Percentiles rank a stretch among this genome's conserved stretches.
Conservation (phyloP, 495 filamentous ascomycete species). For the Podospora fimiseda region DNA sequence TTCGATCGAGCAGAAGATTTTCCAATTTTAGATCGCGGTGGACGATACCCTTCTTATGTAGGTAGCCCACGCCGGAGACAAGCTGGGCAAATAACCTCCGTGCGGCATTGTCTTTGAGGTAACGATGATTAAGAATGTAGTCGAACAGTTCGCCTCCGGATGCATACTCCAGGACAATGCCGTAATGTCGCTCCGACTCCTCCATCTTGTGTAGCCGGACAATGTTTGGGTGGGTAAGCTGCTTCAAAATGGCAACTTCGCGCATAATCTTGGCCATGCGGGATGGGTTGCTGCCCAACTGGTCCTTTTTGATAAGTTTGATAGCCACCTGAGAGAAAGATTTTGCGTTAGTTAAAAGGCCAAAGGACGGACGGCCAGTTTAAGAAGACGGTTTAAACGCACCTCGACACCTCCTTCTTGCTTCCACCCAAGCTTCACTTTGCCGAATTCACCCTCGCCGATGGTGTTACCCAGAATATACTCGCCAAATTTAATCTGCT, state of each 20-base stretch:
- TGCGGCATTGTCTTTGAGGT: conserved; percentile 87
- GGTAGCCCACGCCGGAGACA: conserved; percentile 92
- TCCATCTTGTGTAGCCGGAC: conserved; percentile 98
- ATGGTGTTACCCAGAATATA: conserved; percentile 96
- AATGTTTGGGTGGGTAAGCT: conserved; percentile 88
- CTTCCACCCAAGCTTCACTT: conserved; percentile 99
- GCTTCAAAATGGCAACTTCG: conserved; percentile 85
- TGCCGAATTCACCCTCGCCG: conserved; percentile 96
- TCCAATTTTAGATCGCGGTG: conserved; percentile 97
- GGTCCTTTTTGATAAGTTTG: conserved; percentile 92
- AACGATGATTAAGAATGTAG: conserved; percentile 93
- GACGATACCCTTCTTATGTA: conserved; percentile 98
- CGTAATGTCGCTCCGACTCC: conserved; percentile 91
- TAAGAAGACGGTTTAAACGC: conserved; percentile 19
- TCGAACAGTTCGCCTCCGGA: conserved; percentile 98
- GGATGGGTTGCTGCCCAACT: conserved; percentile 75
- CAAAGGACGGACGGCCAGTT: neutral
- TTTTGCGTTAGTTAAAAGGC: neutral
- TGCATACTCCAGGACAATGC: conserved; percentile 97
- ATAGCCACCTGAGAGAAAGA: conserved; percentile 70
- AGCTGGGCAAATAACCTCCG: conserved; percentile 91
- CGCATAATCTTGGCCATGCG: conserved; percentile 94
- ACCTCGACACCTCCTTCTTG: conserved; percentile 80
- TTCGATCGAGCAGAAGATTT: conserved; percentile 90
- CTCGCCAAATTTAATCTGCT: conserved; percentile 86